Percentiles rank a stretch among this genome's conserved stretches.
phyloP scores from a whole-genome alignment of 768 basidiomycete genomes.

The Lactarius tabidus region DNA sequence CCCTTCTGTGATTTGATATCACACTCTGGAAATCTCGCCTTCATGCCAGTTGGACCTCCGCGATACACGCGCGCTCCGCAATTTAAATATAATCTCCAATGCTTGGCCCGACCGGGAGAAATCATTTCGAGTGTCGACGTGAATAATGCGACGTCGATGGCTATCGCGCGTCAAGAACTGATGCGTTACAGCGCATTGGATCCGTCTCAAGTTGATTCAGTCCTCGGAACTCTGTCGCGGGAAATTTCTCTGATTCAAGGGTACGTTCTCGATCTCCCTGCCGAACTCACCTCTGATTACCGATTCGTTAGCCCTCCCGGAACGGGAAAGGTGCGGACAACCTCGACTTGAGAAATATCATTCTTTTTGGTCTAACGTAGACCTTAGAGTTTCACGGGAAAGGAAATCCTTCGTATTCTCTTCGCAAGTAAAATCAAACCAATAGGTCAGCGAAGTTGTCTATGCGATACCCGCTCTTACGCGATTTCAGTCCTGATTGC shows the following conservation, averaged over 20 bases:
- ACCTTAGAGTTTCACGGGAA: conserved; percentile 57
- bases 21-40: background rate
- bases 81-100: conserved; percentile 54
- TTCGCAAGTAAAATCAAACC: conserved; percentile 48
- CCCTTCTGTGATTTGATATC: conserved; percentile 19
- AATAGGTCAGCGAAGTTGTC: conserved; percentile 35
- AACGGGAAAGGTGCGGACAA: conserved; percentile 58
- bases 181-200: conserved; percentile 53
- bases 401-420: conserved; percentile 67
- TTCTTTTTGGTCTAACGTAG: background rate
- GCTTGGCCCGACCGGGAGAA: conserved; percentile 39
- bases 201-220: conserved; percentile 64
- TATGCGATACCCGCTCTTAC: background rate
- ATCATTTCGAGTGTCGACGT: conserved; percentile 38
- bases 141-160: conserved; percentile 42
- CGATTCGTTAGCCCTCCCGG: conserved; percentile 57
- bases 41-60: conserved; percentile 5
- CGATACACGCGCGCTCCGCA: conserved; percentile 35
- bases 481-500: conserved; percentile 43
- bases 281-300: background rate
- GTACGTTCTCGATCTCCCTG: conserved; percentile 33
- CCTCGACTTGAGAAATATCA: too few species aligned
- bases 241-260: conserved; percentile 72
- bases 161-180: conserved; percentile 45
- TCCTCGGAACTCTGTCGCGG: conserved; percentile 54